Evolutionary conservation across 306 rosid species (phyloP).

Genomic region (Vicia sativa): DNA sequence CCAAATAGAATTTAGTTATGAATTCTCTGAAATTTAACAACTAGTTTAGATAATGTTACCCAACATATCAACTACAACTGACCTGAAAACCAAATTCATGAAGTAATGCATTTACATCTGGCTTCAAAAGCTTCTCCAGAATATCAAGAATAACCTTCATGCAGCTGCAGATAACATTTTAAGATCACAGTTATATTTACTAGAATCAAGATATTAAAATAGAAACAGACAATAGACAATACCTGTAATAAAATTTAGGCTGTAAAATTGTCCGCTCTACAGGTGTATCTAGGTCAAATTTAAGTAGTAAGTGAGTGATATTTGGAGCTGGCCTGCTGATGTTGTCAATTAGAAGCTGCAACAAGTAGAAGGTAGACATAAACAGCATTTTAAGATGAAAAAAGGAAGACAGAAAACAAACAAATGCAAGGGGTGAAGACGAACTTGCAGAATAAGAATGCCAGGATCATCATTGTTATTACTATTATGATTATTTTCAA

Average conservation of each 20-base stretch:
- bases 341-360: conserved; percentile 93
- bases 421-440: conserved; percentile 31
- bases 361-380: conserved; percentile 15
- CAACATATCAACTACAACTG: conserved; percentile 41
- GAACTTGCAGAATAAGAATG: conserved; percentile 90
- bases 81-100: conserved; percentile 98
- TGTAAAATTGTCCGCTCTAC: conserved; percentile 81
- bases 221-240: conserved; percentile 31
- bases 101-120: conserved; percentile 79
- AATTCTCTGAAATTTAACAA: too few relatives aligned
- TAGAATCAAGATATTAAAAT: conserved; percentile 10
- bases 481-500: conserved; percentile 47
- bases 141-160: conserved; percentile 92
- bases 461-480: conserved; percentile 75
- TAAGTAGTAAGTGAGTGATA: conserved; percentile 80
- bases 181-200: conserved; percentile 31
- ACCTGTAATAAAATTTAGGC: conserved; percentile 98
- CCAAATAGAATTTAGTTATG: too few relatives aligned
- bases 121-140: conserved; percentile 83
- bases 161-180: conserved; percentile 67
- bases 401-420: conserved; percentile 14
- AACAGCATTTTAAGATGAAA: conserved; percentile 24
- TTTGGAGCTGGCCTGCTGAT: conserved; percentile 94
- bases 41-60: conserved; percentile 11
- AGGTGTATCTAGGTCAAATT: conserved; percentile 79